Evolutionary conservation across 2,329 filamentous ascomycete genomes (phyloP).

Genomic region (Beauveria scarabaeidicola): DNA sequence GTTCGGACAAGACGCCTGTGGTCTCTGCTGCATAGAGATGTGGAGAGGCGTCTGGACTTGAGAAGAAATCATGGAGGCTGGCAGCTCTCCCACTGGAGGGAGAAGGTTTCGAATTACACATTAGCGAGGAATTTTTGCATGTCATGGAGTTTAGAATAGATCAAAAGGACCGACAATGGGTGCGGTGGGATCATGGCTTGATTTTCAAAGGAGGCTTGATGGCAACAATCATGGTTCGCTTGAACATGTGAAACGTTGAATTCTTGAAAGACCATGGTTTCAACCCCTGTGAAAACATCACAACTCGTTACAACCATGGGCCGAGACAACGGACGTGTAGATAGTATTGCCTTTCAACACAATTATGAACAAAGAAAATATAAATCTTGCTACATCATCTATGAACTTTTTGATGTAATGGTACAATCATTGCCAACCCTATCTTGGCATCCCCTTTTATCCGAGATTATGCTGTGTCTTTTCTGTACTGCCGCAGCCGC

Average conservation of each 20-base stretch:
- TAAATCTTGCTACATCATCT: slow-evolving; percentile 22
- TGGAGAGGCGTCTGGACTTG: not conserved
- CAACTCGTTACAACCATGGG: not conserved
- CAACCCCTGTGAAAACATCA: not conserved
- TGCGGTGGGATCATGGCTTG: not conserved
- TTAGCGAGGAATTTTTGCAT: slow-evolving; percentile 1
- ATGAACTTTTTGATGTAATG: slow-evolving; percentile 21
- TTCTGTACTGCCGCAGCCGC: slow-evolving; percentile 11
- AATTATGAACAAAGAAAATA: slow-evolving; percentile 23
- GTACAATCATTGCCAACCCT: slow-evolving; percentile 24
- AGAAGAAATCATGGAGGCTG: not conserved
- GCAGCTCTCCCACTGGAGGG: not conserved
- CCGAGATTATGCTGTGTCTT: not conserved
- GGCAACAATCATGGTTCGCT: not conserved
- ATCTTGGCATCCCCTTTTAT: not conserved
- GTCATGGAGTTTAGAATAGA: slow-evolving; percentile 6
- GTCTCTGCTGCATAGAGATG: slow-evolving; percentile 12
- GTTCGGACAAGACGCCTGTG: slow-evolving; percentile 11
- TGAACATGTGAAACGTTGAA: not conserved
- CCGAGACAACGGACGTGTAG: not conserved
- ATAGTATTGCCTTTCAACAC: not conserved
- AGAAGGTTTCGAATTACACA: not conserved
- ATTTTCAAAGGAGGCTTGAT: not conserved
- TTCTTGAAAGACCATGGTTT: not conserved
- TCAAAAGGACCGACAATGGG: not conserved